A percentile compares a stretch with the other conserved stretches of the same genome.
Evolutionary conservation across 345 rosid genomes (phyloP).

Genomic region (Trapa bicornis): DNA sequence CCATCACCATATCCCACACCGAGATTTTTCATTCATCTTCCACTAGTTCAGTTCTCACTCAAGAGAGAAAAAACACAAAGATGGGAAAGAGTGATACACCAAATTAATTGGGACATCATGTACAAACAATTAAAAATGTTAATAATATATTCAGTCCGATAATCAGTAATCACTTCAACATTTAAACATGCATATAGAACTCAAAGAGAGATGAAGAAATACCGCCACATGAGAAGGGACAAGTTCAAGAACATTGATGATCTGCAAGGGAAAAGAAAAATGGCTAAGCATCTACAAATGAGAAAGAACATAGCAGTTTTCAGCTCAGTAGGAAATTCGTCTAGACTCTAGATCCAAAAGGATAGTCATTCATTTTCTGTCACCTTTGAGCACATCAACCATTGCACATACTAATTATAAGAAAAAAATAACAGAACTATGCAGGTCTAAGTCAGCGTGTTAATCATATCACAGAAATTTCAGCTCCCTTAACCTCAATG

Average conservation of each 20-base stretch:
- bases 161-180: not conserved
- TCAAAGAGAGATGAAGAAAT: conserved; percentile 12
- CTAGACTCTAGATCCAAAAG: no score
- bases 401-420: not conserved
- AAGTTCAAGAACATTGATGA: conserved; percentile 79
- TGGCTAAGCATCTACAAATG: not conserved
- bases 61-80: no score
- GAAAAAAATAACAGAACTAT: not conserved
- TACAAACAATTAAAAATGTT: no score
- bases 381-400: not conserved
- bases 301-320: not conserved
- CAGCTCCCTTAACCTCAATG: not conserved
- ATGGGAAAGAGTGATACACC: no score
- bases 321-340: no score
- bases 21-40: not conserved
- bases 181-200: not conserved
- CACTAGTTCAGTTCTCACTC: not conserved
- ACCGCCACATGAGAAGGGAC: conserved; percentile 89
- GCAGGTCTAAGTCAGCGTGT: not conserved
- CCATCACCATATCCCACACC: not conserved
- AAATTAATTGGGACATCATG: no score
- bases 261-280: conserved; percentile 32
- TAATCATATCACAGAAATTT: not conserved
- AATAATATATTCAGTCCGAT: not conserved
- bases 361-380: no score